A percentile compares a stretch with the other conserved stretches of the same genome.
These are phyloP conservation scores for Globisporangium solare DNA, from an alignment of 352 stramenopile species.

Conservation along the genomic window DNA sequence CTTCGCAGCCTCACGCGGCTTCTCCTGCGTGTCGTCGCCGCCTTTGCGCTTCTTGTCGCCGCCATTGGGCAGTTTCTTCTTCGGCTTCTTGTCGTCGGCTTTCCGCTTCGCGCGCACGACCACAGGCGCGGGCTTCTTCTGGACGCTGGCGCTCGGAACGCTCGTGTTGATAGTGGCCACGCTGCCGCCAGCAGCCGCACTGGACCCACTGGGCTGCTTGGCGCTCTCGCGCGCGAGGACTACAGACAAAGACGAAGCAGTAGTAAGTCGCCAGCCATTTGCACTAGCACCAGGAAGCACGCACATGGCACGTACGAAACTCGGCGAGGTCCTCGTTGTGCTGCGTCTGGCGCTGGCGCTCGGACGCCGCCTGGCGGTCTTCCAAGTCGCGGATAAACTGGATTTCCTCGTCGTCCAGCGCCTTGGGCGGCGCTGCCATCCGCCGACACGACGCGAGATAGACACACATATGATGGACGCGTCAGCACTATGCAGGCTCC, in stretches of 20 bases:
- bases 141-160: constrained; percentile 14
- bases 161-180: constrained; percentile 17
- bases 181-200: not conserved
- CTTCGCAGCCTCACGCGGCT: constrained; percentile 12
- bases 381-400: constrained; percentile 78
- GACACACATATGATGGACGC: not conserved
- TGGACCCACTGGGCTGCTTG: not conserved
- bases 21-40: constrained; percentile 6
- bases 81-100: constrained; percentile 5
- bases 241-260: not conserved
- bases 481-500: not conserved
- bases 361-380: constrained; percentile 37
- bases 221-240: constrained; percentile 2
- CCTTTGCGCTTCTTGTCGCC: constrained; percentile 20
- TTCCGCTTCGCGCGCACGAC: constrained; percentile 64
- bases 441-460: not conserved
- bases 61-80: not conserved
- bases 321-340: constrained; percentile 69
- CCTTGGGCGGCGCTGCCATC: constrained; percentile 69
- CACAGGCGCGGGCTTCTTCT: constrained; percentile 21
- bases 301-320: constrained; percentile 44
- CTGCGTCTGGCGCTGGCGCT: constrained; percentile 52
- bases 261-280: constrained; percentile 1
- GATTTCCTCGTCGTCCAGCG: constrained; percentile 83
- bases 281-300: not conserved